phyloP scores from a whole-genome alignment of 2,329 filamentous ascomycete genomes.

The Alternaria arborescens region DNA sequence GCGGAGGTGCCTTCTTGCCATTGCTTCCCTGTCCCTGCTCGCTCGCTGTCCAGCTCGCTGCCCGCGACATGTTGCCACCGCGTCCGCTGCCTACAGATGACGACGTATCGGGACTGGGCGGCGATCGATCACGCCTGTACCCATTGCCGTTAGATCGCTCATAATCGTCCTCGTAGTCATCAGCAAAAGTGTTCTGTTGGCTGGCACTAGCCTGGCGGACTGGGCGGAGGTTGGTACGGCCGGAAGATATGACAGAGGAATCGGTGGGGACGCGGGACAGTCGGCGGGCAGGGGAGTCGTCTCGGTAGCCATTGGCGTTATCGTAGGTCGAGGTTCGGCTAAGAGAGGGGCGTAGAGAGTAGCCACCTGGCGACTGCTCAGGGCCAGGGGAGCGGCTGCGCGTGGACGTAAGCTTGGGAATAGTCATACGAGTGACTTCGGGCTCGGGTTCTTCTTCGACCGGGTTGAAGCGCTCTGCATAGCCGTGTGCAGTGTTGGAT shows the following conservation, averaged over 20 bases:
- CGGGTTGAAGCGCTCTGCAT: conserved; percentile 66
- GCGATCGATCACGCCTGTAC: conserved; percentile 56
- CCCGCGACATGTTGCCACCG: conserved; percentile 60
- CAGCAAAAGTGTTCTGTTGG: conserved; percentile 45
- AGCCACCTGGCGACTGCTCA: conserved; percentile 40
- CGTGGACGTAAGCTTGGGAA: conserved; percentile 49
- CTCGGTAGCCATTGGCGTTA: conserved; percentile 61
- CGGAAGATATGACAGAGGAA: conserved; percentile 58
- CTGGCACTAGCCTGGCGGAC: conserved; percentile 44
- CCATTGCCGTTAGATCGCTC: conserved; percentile 35
- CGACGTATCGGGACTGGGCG: conserved; percentile 61
- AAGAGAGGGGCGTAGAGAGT: conserved; percentile 57
- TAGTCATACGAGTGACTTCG: conserved; percentile 60
- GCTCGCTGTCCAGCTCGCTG: conserved; percentile 58
- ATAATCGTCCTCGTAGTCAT: conserved; percentile 50
- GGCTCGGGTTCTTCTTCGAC: conserved; percentile 65
- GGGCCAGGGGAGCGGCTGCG: conserved; percentile 54
- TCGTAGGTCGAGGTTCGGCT: conserved; percentile 67
- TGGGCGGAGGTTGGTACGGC: conserved; percentile 58
- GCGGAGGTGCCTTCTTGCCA: conserved; percentile 61
- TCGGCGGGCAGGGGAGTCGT: conserved; percentile 60
- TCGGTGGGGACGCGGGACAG: conserved; percentile 65
- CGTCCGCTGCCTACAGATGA: conserved; percentile 46
- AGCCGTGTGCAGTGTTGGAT: conserved; percentile 71
- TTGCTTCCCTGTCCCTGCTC: conserved; percentile 32